phyloP scores from a whole-genome alignment of 75 land plant species.

The Pinus taeda region DNA sequence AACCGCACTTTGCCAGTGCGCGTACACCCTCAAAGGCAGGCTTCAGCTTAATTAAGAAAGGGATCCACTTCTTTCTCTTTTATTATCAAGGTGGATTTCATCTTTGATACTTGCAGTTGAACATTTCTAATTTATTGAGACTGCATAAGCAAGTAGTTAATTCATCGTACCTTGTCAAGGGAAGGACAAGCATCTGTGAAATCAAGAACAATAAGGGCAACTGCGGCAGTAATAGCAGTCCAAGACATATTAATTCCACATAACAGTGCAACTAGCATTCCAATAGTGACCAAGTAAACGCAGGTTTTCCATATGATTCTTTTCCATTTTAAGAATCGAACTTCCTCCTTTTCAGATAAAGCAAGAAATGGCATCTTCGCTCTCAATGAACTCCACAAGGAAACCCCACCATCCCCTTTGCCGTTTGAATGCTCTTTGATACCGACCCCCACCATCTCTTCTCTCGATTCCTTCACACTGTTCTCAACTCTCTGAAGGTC shows the following conservation, averaged over 20 bases:
- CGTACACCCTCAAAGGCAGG: no score
- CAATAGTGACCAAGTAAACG: conserved; percentile 53
- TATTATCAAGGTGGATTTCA: neutral
- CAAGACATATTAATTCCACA: conserved; percentile 60
- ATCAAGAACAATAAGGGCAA: conserved; percentile 61
- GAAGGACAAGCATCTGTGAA: conserved; percentile 59
- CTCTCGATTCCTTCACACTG: neutral
- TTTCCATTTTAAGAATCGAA: conserved; percentile 26
- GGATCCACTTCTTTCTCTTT: no score
- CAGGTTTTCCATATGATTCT: conserved; percentile 39
- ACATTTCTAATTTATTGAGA: neutral
- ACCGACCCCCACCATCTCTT: neutral
- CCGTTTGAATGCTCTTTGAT: neutral
- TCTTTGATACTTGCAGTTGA: neutral
- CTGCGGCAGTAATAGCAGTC: conserved; percentile 64
- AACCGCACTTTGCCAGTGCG: no score
- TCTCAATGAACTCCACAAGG: neutral
- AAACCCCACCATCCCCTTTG: neutral
- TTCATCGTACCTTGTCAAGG: conserved; percentile 46
- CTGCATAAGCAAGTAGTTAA: neutral
- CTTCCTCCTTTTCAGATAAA: conserved; percentile 11
- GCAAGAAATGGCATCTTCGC: neutral
- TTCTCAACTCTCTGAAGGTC: neutral
- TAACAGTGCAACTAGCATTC: conserved; percentile 50
- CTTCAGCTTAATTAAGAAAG: no score